Percentiles rank a stretch among this genome's conserved stretches.
Conservation (phyloP, 2,329 filamentous ascomycete species). For the Massarina eburnea region DNA sequence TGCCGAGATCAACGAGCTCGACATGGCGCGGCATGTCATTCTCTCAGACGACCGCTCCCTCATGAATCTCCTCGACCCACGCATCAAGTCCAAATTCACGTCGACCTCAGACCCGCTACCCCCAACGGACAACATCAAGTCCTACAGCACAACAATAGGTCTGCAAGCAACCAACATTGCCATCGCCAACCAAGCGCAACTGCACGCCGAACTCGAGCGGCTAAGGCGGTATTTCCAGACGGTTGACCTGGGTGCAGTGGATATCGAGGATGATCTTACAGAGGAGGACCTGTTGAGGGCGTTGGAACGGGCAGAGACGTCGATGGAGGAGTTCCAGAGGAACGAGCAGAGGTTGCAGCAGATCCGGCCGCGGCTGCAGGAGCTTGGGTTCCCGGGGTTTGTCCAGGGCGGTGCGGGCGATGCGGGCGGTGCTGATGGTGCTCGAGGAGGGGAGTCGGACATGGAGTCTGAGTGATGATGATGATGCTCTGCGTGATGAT, state of each 20-base stretch:
- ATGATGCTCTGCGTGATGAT: too few relatives aligned
- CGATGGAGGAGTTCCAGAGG: slow-evolving; percentile 27
- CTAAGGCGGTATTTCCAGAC: slow-evolving; percentile 31
- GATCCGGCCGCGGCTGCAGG: slow-evolving; percentile 19
- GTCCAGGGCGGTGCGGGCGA: too few relatives aligned
- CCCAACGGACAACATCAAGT: slow-evolving; percentile 54
- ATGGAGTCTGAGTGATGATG: too few relatives aligned
- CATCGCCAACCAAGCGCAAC: slow-evolving; percentile 14
- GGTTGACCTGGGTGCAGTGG: slow-evolving; percentile 23
- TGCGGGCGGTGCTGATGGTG: too few relatives aligned
- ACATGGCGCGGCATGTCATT: slow-evolving; percentile 74
- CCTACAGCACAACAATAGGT: slow-evolving; percentile 17
- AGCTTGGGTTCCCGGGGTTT: slow-evolving; percentile 15
- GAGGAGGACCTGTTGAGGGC: slow-evolving; percentile 13
- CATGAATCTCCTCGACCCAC: slow-evolving; percentile 68
- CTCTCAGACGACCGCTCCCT: slow-evolving; percentile 74
- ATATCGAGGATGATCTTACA: slow-evolving; percentile 14
- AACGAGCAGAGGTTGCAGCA: slow-evolving; percentile 27
- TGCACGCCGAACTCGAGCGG: slow-evolving; percentile 27
- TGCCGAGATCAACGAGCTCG: slow-evolving; percentile 30
- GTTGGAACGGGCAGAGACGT: slow-evolving; percentile 24
- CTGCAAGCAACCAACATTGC: neutral
- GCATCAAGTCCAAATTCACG: slow-evolving; percentile 54
- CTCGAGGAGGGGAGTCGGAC: too few relatives aligned
- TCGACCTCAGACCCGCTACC: slow-evolving; percentile 84